Evolutionary conservation across 2,329 filamentous ascomycete species (phyloP).

Genomic region (Xylariaceae sp.): DNA sequence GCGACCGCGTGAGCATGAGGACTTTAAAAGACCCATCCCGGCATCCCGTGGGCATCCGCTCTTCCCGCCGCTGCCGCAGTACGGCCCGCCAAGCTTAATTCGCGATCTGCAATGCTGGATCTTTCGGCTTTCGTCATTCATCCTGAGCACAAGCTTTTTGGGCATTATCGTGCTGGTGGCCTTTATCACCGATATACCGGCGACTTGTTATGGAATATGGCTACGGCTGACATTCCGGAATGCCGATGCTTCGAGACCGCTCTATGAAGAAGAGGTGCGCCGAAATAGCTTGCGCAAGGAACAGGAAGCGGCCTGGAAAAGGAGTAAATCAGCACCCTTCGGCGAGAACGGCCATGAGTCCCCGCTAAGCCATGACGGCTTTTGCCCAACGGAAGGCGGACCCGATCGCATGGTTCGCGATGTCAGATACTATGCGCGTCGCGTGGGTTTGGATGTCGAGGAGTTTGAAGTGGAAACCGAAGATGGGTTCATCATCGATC

Average conservation of each 20-base stretch:
- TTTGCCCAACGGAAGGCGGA: conserved; percentile 71
- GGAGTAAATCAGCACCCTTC: conserved; percentile 34
- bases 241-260: conserved; percentile 57
- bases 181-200: conserved; percentile 60
- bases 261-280: conserved; percentile 65
- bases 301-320: conserved; percentile 59
- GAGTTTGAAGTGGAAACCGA: conserved; percentile 82
- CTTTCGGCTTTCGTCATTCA: conserved; percentile 64
- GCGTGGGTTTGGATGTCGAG: conserved; percentile 83
- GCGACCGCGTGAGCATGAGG: conserved; percentile 32
- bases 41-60: conserved; percentile 70
- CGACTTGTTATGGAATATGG: conserved; percentile 44
- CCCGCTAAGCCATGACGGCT: conserved; percentile 48
- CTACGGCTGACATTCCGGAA: conserved; percentile 54
- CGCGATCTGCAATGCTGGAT: conserved; percentile 59
- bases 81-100: conserved; percentile 66
- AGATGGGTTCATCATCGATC: conserved; percentile 82
- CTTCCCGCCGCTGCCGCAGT: conserved; percentile 79
- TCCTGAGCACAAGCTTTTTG: conserved; percentile 74
- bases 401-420: conserved; percentile 74
- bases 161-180: conserved; percentile 70
- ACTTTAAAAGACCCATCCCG: conserved; percentile 47
- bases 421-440: conserved; percentile 76
- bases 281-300: conserved; percentile 51
- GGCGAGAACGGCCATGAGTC: conserved; percentile 40